Conservation (phyloP, 257 asterid species). For the Prunella vulgaris region DNA sequence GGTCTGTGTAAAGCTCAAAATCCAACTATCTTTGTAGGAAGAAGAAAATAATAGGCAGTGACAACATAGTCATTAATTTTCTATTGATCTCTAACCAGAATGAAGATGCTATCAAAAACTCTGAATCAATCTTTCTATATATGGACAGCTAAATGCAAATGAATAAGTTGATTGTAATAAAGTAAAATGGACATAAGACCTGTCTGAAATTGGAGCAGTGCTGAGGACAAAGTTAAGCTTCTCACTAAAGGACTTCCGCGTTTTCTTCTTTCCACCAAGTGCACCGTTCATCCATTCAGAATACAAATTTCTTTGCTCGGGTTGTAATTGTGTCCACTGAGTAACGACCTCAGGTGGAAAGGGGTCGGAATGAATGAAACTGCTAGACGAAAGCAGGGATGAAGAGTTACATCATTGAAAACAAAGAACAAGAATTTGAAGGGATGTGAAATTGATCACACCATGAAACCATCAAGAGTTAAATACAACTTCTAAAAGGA, state of each 20-base stretch:
- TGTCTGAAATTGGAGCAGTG: constrained; percentile 84
- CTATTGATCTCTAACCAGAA: background rate
- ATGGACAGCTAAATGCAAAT: too few species aligned
- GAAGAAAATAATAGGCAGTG: too few species aligned
- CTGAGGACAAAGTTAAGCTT: constrained; percentile 56
- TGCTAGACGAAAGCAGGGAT: constrained; percentile 31
- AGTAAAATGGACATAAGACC: constrained; percentile 35
- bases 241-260: constrained; percentile 48
- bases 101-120: background rate
- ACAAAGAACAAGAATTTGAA: too few species aligned
- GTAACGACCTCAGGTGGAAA: constrained; percentile 72
- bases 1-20: too few species aligned
- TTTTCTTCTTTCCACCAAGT: constrained; percentile 63
- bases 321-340: constrained; percentile 54
- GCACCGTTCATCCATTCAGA: constrained; percentile 75
- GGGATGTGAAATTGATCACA: too few species aligned
- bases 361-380: constrained; percentile 30
- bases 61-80: background rate
- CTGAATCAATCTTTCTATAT: background rate
- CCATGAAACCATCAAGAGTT: too few species aligned
- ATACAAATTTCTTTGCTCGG: constrained; percentile 40
- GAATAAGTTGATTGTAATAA: background rate
- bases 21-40: too few species aligned
- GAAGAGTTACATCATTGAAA: too few species aligned
- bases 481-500: too few species aligned